A percentile compares a stretch with the other conserved stretches of the same genome.
Evolutionary conservation across 2,329 filamentous ascomycete genomes (phyloP).

Genomic region (Diaporthe batatas): DNA sequence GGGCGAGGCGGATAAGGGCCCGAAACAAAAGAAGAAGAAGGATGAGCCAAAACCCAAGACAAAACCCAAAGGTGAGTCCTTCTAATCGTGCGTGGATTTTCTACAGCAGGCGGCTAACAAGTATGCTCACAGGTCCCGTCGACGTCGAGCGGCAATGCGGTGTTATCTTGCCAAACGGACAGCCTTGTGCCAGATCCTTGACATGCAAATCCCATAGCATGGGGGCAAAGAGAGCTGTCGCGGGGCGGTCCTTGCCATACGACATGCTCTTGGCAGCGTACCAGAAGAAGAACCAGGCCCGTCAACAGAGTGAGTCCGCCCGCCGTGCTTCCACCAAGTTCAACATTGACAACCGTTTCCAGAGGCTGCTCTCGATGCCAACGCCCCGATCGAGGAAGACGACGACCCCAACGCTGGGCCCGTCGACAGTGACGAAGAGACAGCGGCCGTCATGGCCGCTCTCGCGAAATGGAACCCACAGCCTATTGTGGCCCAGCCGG

Average conservation of each 20-base stretch:
- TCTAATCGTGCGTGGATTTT: slow-evolving; percentile 22
- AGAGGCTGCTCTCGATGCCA: slow-evolving; percentile 96
- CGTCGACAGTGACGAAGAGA: slow-evolving; percentile 95
- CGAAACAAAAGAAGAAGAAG: slow-evolving; percentile 94
- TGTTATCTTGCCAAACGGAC: slow-evolving; percentile 86
- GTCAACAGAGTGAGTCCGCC: slow-evolving; percentile 85
- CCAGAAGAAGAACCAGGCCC: slow-evolving; percentile 98
- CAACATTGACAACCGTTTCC: slow-evolving; percentile 42
- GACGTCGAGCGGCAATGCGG: slow-evolving; percentile 96
- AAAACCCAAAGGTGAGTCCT: slow-evolving; percentile 79
- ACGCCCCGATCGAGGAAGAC: slow-evolving; percentile 89
- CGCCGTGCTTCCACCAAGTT: not conserved
- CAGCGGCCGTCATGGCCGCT: slow-evolving; percentile 87
- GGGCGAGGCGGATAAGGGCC: slow-evolving; percentile 81
- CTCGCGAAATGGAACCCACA: slow-evolving; percentile 82
- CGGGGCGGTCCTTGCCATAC: slow-evolving; percentile 88
- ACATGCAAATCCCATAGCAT: slow-evolving; percentile 97
- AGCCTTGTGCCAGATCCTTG: slow-evolving; percentile 86
- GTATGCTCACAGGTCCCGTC: slow-evolving; percentile 74
- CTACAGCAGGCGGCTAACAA: slow-evolving; percentile 12
- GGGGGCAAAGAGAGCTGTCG: slow-evolving; percentile 91
- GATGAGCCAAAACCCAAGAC: slow-evolving; percentile 89
- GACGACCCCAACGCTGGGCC: slow-evolving; percentile 83
- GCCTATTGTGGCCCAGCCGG: slow-evolving; percentile 77
- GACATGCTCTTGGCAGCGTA: slow-evolving; percentile 91